A percentile compares a stretch with the other conserved stretches of the same genome.
phyloP scores from a whole-genome alignment of 129 eudicot genomes.

The Flaveria trinervia region DNA sequence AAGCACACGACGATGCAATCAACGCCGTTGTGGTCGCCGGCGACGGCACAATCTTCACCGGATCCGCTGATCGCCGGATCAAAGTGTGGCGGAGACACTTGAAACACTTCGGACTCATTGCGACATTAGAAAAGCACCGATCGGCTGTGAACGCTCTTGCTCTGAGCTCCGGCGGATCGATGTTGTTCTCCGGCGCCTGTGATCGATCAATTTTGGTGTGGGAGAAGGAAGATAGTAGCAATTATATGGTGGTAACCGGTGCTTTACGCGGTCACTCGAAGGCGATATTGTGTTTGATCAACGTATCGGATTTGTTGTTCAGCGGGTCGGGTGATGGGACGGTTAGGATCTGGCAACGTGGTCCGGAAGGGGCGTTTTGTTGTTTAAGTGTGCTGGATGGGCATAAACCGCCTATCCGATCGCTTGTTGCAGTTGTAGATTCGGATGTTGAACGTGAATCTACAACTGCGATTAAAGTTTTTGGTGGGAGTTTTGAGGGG shows the following conservation, averaged over 20 bases:
- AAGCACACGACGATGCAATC: conserved; percentile 80
- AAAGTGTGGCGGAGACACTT: conserved; percentile 61
- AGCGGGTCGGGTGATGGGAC: conserved; percentile 95
- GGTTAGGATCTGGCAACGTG: conserved; percentile 81
- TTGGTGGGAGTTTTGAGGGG: conserved; percentile 86
- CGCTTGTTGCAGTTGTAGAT: conserved; percentile 50
- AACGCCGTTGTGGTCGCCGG: conserved; percentile 58
- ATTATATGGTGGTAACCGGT: conserved; percentile 73
- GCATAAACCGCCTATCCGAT: conserved; percentile 62
- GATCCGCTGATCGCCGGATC: conserved; percentile 72
- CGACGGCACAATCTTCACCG: conserved; percentile 69
- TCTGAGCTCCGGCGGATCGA: conserved; percentile 51
- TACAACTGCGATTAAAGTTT: conserved; percentile 46
- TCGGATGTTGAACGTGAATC: conserved; percentile 24
- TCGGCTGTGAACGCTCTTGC: conserved; percentile 90
- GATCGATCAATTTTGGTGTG: conserved; percentile 92
- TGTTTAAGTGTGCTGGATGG: conserved; percentile 71
- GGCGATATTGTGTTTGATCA: conserved; percentile 68
- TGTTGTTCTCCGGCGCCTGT: conserved; percentile 86
- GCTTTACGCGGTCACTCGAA: conserved; percentile 77
- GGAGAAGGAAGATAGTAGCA: conserved; percentile 85
- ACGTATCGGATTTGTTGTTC: conserved; percentile 55
- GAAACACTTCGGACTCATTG: conserved; percentile 35
- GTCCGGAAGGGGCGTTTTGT: conserved; percentile 54
- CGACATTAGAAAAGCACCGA: conserved; percentile 75